Evolutionary conservation across 2,329 filamentous ascomycete species (phyloP).

Genomic region (Aspergillus viridinutans): DNA sequence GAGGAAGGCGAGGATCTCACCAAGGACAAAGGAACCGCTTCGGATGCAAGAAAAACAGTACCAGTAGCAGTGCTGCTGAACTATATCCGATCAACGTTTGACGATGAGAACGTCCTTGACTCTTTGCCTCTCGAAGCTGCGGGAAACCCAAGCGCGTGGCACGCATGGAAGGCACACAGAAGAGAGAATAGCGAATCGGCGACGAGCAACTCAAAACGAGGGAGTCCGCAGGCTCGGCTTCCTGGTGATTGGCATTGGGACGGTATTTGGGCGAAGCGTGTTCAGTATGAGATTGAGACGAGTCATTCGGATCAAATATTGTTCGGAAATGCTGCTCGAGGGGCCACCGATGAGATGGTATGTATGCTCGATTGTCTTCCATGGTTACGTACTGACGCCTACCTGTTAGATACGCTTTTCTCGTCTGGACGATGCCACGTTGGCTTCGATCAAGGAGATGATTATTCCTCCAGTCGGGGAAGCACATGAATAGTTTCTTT

Average conservation of each 20-base stretch:
- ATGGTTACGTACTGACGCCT: conserved; percentile 6
- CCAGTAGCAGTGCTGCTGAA: conserved; percentile 66
- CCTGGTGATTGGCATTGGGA: conserved; percentile 97
- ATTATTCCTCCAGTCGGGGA: conserved; percentile 28
- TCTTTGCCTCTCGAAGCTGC: conserved; percentile 74
- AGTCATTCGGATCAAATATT: conserved; percentile 76
- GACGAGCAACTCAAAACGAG: conserved; percentile 35
- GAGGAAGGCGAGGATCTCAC: conserved; percentile 8
- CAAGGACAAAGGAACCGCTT: conserved; percentile 9
- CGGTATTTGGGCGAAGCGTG: conserved; percentile 89
- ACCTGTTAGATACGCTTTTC: conserved; percentile 37
- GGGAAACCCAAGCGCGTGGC: conserved; percentile 87
- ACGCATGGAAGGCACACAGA: conserved; percentile 80
- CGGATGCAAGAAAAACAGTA: conserved; percentile 36
- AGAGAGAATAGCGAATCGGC: conserved; percentile 28
- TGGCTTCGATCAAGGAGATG: conserved; percentile 33
- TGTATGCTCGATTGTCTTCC: neutral
- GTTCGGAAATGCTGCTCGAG: conserved; percentile 60
- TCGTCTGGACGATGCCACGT: conserved; percentile 30
- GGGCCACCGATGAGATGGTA: conserved; percentile 67
- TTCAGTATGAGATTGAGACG: conserved; percentile 70
- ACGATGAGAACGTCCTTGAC: conserved; percentile 72
- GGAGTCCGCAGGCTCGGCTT: conserved; percentile 47
- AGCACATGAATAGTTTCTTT: conserved; percentile 18
- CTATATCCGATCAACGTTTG: conserved; percentile 80